These are phyloP conservation scores for Closterium sp. DNA, from an alignment of 139 green algal genomes.

Conservation along the genomic window DNA sequence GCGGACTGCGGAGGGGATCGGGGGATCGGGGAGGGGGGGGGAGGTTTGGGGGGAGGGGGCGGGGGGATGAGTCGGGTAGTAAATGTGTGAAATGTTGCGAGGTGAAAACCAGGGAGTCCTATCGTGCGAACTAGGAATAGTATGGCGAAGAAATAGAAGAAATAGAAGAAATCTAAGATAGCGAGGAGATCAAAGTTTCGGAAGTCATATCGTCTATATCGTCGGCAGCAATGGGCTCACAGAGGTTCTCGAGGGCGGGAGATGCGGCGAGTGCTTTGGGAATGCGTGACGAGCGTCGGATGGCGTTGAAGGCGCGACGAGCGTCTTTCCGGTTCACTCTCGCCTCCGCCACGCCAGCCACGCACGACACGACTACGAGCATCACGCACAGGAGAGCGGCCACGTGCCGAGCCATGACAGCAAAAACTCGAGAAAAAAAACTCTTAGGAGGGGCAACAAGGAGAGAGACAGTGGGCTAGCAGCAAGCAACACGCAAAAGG, in stretches of 20 bases:
- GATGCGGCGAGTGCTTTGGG: not conserved
- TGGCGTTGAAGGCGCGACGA: not conserved
- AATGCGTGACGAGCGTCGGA: not conserved
- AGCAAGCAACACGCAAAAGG: no score
- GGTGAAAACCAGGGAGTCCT: not conserved
- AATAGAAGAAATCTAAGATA: no score
- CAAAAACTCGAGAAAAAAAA: no score
- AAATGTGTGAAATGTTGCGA: not conserved
- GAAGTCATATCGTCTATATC: no score
- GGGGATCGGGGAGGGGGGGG: not conserved
- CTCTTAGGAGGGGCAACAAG: no score
- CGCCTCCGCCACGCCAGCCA: not conserved
- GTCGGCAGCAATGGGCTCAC: not conserved
- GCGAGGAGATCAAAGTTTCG: no score
- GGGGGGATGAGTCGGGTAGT: not conserved
- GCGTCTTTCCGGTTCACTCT: not conserved
- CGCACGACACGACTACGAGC: not conserved
- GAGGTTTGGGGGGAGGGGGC: no score
- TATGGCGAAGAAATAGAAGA: no score
- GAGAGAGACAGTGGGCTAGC: no score
- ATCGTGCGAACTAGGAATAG: no score
- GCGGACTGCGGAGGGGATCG: not conserved
- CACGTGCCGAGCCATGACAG: not conserved
- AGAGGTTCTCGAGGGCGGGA: not conserved
- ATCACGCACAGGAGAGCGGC: not conserved